Evolutionary conservation across 2,329 filamentous ascomycete species (phyloP).

Genomic region (Venturia pyrina): DNA sequence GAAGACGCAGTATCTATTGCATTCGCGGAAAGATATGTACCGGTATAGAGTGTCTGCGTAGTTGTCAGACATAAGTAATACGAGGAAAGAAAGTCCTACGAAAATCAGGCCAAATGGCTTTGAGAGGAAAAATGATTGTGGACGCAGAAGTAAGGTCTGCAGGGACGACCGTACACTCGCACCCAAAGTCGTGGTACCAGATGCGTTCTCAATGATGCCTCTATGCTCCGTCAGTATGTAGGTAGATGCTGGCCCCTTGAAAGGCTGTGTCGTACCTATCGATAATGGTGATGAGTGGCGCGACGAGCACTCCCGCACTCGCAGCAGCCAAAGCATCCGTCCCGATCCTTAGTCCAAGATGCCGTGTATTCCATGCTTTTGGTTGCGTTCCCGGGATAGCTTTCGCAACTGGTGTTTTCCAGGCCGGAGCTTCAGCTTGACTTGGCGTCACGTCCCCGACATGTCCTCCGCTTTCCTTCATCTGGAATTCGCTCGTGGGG

Average conservation of each 20-base stretch:
- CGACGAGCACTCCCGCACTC: conserved; percentile 64
- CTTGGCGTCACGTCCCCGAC: background rate
- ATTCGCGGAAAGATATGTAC: conserved; percentile 86
- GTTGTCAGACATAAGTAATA: conserved; percentile 21
- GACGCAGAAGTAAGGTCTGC: conserved; percentile 45
- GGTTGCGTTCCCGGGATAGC: background rate
- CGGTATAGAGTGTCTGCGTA: conserved; percentile 60
- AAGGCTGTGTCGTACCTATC: conserved; percentile 51
- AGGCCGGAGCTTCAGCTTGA: background rate
- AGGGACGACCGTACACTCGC: conserved; percentile 52
- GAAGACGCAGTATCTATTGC: conserved; percentile 69
- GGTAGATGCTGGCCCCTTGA: background rate
- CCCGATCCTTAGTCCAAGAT: conserved; percentile 55
- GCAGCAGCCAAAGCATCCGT: conserved; percentile 61
- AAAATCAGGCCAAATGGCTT: conserved; percentile 59
- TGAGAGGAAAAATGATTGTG: conserved; percentile 51
- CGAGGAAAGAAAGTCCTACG: conserved; percentile 18
- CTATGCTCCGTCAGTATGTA: conserved; percentile 29
- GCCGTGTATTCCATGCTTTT: conserved; percentile 61
- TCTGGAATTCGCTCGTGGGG: background rate
- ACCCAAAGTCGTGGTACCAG: conserved; percentile 51
- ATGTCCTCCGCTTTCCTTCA: conserved; percentile 7
- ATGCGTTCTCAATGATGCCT: conserved; percentile 75
- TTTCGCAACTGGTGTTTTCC: background rate
- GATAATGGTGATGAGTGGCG: conserved; percentile 78